phyloP scores from a whole-genome alignment of 306 rosid species.

The Sophora flavescens region DNA sequence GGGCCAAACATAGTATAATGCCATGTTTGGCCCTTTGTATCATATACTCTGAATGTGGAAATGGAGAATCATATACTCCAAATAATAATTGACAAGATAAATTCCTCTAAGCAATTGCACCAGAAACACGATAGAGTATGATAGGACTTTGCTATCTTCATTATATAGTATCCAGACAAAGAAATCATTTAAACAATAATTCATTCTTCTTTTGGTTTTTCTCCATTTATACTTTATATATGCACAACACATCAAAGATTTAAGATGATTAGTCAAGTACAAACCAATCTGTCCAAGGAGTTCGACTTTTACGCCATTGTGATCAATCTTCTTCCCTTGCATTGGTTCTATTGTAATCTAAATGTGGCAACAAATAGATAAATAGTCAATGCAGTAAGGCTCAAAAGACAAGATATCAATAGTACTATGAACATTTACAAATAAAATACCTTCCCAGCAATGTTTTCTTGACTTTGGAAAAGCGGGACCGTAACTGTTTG shows the following conservation, averaged over 20 bases:
- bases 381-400: conserved; percentile 12
- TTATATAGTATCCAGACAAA: neutral
- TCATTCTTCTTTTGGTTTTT: neutral
- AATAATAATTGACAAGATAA: conserved; percentile 10
- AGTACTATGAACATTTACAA: conserved; percentile 28
- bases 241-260: conserved; percentile 24
- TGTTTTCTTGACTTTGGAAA: conserved; percentile 97
- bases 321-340: conserved; percentile 97
- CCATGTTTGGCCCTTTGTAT: too few species aligned
- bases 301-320: conserved; percentile 96
- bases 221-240: conserved; percentile 22
- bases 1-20: neutral
- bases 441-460: conserved; percentile 84
- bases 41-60: too few species aligned
- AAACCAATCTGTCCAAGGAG: conserved; percentile 98
- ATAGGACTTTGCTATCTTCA: neutral
- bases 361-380: conserved; percentile 41
- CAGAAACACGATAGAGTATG: neutral
- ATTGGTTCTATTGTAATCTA: conserved; percentile 88
- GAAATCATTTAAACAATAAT: neutral
- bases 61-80: neutral
- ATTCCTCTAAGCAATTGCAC: neutral
- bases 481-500: conserved; percentile 87
- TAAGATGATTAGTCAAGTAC: conserved; percentile 39
- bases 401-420: conserved; percentile 19